Conservation (phyloP, 495 filamentous ascomycete genomes). For the Xylaria cubensis region DNA sequence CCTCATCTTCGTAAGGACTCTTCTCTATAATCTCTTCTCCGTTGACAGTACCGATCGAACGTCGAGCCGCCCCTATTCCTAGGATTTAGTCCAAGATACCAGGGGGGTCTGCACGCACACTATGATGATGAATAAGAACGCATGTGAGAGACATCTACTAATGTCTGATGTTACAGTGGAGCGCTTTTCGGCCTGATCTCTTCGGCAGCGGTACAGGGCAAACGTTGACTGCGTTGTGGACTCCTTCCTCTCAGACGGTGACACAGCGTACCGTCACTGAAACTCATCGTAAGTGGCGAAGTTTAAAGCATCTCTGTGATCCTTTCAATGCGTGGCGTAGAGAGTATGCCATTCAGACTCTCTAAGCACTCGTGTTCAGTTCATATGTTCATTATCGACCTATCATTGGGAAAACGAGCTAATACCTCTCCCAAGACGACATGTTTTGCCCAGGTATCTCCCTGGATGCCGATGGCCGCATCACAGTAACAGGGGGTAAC, state of each 20-base stretch:
- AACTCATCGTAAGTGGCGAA: slow-evolving; percentile 41
- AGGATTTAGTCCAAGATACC: not conserved
- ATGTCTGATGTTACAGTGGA: slow-evolving; percentile 20
- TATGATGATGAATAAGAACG: not conserved
- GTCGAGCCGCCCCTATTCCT: not conserved
- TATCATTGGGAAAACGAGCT: not conserved
- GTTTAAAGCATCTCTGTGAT: not conserved
- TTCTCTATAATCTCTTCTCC: not conserved
- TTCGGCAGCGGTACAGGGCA: slow-evolving; percentile 36
- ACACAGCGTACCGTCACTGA: slow-evolving; percentile 50
- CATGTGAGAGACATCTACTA: not conserved
- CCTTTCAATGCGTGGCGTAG: not conserved
- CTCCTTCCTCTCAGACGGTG: slow-evolving; percentile 42
- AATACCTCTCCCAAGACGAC: slow-evolving; percentile 31
- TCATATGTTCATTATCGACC: not conserved
- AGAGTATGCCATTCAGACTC: not conserved
- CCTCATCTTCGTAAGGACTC: slow-evolving; percentile 20
- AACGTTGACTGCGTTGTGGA: slow-evolving; percentile 54
- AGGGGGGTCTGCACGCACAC: not conserved
- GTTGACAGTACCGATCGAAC: not conserved
- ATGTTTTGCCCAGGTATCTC: slow-evolving; percentile 71
- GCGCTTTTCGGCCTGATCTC: slow-evolving; percentile 26
- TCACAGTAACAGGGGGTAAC: slow-evolving; percentile 61
- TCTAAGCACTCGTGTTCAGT: not conserved
- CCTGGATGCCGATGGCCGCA: slow-evolving; percentile 55